phyloP scores from a whole-genome alignment of 495 filamentous ascomycete genomes.

The Talaromyces adpressus region DNA sequence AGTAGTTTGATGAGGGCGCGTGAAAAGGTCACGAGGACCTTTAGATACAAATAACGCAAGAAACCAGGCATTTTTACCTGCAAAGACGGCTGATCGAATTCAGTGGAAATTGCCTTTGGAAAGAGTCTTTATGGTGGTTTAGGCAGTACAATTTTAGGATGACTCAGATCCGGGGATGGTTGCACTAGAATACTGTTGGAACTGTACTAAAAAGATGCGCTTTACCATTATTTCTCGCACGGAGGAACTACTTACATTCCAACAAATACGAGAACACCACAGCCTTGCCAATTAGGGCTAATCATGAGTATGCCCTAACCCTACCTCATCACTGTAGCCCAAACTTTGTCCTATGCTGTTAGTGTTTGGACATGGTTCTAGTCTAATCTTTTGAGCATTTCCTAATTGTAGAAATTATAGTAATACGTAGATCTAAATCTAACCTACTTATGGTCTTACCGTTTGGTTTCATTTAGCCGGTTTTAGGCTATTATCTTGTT shows the following conservation, averaged over 20 bases:
- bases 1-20: not conserved
- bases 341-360: not conserved
- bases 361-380: too few species aligned
- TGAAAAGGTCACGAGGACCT: constrained; percentile 1
- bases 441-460: not conserved
- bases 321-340: not conserved
- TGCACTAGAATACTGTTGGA: not conserved
- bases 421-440: too few species aligned
- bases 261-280: too few species aligned
- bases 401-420: too few species aligned
- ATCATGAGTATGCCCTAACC: not conserved
- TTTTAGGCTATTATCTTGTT: not conserved
- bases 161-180: not conserved
- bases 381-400: too few species aligned
- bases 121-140: not conserved
- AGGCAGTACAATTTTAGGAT: not conserved
- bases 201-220: too few species aligned
- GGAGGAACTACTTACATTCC: too few species aligned
- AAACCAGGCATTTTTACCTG: not conserved
- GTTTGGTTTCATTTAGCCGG: not conserved
- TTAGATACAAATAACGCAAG: not conserved
- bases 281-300: not conserved
- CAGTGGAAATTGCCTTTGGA: not conserved
- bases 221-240: too few species aligned
- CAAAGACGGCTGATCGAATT: not conserved